Conservation (phyloP, 371 early-diverging fungal species). For the Mucor saturninus region DNA sequence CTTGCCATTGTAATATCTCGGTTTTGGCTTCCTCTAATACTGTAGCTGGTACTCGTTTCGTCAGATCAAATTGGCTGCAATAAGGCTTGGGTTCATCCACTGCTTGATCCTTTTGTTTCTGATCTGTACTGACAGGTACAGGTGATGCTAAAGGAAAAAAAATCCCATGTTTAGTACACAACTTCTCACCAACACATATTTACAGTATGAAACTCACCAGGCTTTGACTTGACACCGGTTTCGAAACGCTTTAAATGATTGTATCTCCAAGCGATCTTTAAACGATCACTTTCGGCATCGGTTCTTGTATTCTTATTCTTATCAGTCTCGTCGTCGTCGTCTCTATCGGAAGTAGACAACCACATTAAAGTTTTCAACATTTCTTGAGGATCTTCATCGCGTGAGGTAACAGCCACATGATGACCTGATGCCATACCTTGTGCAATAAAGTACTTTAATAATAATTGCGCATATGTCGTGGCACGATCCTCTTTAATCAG, state of each 20-base stretch:
- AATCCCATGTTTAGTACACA: background rate
- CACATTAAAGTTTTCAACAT: constrained; percentile 67
- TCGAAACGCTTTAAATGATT: constrained; percentile 76
- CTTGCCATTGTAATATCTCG: constrained; percentile 36
- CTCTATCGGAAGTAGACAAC: constrained; percentile 53
- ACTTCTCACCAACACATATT: too few species aligned
- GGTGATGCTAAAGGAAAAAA: constrained; percentile 28
- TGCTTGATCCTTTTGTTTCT: constrained; percentile 9
- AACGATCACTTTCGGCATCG: constrained; percentile 60
- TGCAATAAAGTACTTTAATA: constrained; percentile 82
- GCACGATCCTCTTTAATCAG: constrained; percentile 84
- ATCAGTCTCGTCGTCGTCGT: constrained; percentile 57
- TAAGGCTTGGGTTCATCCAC: constrained; percentile 55
- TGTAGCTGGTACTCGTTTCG: constrained; percentile 62
- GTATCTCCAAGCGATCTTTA: constrained; percentile 96
- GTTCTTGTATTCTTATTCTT: constrained; percentile 39
- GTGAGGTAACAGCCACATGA: constrained; percentile 69
- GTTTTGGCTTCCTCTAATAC: constrained; percentile 56
- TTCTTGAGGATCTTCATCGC: constrained; percentile 66
- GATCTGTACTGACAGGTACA: constrained; percentile 15
- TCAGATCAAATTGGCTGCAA: constrained; percentile 79
- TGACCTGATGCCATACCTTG: constrained; percentile 86
- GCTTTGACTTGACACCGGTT: constrained; percentile 41
- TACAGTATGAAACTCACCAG: constrained; percentile 26
- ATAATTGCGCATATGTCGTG: constrained; percentile 83